Evolutionary conservation across 2,329 filamentous ascomycete species (phyloP).

Genomic region (Aureobasidium pullulans): DNA sequence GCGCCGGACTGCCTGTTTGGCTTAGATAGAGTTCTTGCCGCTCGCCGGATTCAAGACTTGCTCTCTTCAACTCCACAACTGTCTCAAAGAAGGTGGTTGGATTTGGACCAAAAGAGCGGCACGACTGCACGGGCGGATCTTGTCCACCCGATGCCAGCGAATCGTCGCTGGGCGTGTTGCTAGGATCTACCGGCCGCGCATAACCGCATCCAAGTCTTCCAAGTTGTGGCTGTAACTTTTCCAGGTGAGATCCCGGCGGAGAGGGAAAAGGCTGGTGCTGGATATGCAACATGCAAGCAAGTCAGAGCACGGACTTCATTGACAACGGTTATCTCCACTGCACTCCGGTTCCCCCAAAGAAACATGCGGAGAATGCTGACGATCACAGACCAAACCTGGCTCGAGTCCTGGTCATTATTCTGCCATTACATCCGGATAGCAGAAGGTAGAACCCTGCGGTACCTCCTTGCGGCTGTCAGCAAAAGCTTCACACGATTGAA

Average conservation of each 20-base stretch:
- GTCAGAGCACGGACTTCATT: background rate
- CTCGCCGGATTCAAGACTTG: background rate
- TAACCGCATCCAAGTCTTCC: background rate
- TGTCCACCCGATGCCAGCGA: conserved; percentile 5
- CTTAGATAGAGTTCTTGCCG: conserved; percentile 2
- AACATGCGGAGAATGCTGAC: conserved; percentile 7
- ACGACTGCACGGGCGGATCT: background rate
- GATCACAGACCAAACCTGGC: conserved; percentile 5
- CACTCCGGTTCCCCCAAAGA: background rate
- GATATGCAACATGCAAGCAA: background rate
- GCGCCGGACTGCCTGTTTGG: background rate
- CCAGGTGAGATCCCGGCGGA: background rate
- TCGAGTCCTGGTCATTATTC: background rate
- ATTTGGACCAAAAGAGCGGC: background rate
- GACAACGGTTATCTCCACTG: conserved; percentile 6
- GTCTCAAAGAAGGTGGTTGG: conserved; percentile 13
- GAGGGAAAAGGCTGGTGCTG: background rate
- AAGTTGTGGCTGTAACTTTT: conserved; percentile 5
- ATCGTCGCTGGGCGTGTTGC: background rate
- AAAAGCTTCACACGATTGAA: background rate
- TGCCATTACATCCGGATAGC: background rate
- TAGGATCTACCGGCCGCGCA: conserved; percentile 6
- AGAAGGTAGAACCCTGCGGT: background rate
- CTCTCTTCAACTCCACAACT: conserved; percentile 4
- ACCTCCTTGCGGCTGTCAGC: background rate